Percentiles rank a stretch among this genome's conserved stretches.
These are phyloP conservation scores for Senecio squalidus DNA, from an alignment of 140 eudicot species.

Conservation along the genomic window DNA sequence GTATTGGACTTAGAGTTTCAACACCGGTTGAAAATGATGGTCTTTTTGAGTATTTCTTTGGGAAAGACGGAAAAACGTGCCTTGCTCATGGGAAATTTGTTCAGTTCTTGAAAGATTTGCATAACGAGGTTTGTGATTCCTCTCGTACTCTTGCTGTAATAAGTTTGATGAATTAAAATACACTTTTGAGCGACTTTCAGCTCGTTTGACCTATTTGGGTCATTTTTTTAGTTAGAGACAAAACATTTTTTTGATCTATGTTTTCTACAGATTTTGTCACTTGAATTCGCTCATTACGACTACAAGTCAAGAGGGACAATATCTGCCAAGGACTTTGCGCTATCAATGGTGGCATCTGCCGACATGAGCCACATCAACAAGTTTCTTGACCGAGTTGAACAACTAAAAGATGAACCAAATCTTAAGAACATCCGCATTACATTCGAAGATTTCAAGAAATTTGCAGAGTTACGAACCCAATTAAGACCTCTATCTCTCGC, in stretches of 20 bases:
- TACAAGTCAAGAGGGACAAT: conserved; percentile 66
- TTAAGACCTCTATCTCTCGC: conserved; percentile 73
- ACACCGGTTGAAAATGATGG: conserved; percentile 84
- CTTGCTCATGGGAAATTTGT: conserved; percentile 64
- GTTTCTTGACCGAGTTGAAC: conserved; percentile 64
- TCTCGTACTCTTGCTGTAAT: not conserved
- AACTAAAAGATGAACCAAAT: conserved; percentile 43
- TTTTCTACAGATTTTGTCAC: conserved; percentile 51
- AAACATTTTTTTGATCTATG: conserved; percentile 10
- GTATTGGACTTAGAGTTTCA: conserved; percentile 64
- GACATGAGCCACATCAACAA: conserved; percentile 76
- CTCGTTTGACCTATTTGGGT: not conserved
- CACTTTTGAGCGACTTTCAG: too few relatives aligned
- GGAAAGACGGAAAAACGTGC: conserved; percentile 63
- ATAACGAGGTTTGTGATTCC: conserved; percentile 49
- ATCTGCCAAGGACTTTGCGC: conserved; percentile 89
- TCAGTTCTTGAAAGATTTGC: conserved; percentile 69
- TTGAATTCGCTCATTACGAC: conserved; percentile 91
- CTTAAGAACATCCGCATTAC: conserved; percentile 53
- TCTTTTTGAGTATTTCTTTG: conserved; percentile 76
- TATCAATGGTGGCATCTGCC: conserved; percentile 95
- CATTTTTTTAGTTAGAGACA: not conserved
- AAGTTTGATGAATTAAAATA: too few relatives aligned
- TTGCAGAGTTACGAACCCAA: conserved; percentile 61
- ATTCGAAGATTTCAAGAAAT: conserved; percentile 65